These are phyloP conservation scores for Fonsecaea multimorphosa DNA, from an alignment of 2,329 filamentous ascomycete genomes.

Conservation along the genomic window DNA sequence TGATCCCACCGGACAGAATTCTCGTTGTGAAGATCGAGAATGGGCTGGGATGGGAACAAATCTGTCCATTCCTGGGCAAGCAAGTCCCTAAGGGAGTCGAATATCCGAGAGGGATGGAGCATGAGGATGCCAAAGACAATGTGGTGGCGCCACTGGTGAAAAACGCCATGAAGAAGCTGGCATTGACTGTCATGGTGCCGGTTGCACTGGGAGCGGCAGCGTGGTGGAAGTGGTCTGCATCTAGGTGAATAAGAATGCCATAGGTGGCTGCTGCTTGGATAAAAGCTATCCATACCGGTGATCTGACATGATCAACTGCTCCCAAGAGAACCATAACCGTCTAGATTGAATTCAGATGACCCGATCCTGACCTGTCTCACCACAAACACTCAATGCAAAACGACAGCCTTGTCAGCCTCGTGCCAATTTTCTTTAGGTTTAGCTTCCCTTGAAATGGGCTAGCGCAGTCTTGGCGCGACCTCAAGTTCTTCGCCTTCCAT, in stretches of 20 bases:
- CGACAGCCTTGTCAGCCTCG: neutral
- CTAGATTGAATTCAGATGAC: neutral
- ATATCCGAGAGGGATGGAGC: constrained; percentile 3
- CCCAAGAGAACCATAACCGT: neutral
- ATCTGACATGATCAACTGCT: too few relatives aligned
- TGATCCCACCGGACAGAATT: constrained; percentile 7
- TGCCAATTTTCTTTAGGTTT: neutral
- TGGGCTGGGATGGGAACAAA: constrained; percentile 14
- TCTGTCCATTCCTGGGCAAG: constrained; percentile 17
- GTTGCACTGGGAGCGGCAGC: neutral
- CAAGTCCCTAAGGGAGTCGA: constrained; percentile 11
- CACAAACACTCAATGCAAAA: neutral
- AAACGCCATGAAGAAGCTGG: constrained; percentile 5
- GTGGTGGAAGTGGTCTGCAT: constrained; percentile 9
- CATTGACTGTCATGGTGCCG: constrained; percentile 7
- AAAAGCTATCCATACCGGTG: too few relatives aligned
- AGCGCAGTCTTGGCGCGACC: neutral
- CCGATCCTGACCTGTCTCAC: neutral
- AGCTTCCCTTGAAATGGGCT: neutral
- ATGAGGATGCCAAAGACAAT: constrained; percentile 8
- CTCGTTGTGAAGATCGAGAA: constrained; percentile 14
- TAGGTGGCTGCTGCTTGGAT: neutral
- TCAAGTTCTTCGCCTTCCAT: neutral
- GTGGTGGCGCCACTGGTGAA: neutral
- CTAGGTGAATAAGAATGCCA: neutral